Conservation (phyloP, 306 rosid genomes). For the Myrica gale region DNA sequence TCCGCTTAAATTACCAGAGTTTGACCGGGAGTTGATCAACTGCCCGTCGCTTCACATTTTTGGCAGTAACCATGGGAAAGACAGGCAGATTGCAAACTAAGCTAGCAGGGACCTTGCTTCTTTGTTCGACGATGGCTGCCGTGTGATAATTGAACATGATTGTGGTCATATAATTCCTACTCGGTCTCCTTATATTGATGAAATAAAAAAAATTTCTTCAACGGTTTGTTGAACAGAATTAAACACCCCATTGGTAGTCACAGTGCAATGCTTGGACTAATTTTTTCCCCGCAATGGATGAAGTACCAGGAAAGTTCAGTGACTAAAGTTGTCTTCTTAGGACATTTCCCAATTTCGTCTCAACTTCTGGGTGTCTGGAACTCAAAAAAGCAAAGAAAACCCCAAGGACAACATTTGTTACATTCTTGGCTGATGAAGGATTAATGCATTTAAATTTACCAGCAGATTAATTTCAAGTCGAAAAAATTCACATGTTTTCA, state of each 20-base stretch:
- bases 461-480: too few species aligned
- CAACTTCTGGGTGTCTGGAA: not conserved
- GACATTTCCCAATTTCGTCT: not conserved
- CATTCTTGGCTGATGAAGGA: too few species aligned
- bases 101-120: slow-evolving; percentile 71
- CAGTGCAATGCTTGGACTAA: not conserved
- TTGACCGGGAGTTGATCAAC: slow-evolving; percentile 31
- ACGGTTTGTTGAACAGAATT: slow-evolving; percentile 42
- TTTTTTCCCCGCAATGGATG: not conserved
- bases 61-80: slow-evolving; percentile 67
- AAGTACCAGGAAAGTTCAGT: not conserved
- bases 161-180: slow-evolving; percentile 85
- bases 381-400: not conserved
- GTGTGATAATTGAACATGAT: slow-evolving; percentile 63
- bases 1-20: slow-evolving; percentile 29
- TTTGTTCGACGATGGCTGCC: slow-evolving; percentile 54
- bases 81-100: slow-evolving; percentile 75
- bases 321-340: not conserved
- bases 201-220: slow-evolving; percentile 64
- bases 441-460: too few species aligned
- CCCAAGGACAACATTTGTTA: too few species aligned
- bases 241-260: not conserved
- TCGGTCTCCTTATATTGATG: slow-evolving; percentile 68
- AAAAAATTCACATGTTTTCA: too few species aligned
- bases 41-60: slow-evolving; percentile 82